Percentiles rank a stretch among this genome's conserved stretches.
Evolutionary conservation across 2,329 filamentous ascomycete genomes (phyloP).

Genomic region (Chlorencoelia australis): DNA sequence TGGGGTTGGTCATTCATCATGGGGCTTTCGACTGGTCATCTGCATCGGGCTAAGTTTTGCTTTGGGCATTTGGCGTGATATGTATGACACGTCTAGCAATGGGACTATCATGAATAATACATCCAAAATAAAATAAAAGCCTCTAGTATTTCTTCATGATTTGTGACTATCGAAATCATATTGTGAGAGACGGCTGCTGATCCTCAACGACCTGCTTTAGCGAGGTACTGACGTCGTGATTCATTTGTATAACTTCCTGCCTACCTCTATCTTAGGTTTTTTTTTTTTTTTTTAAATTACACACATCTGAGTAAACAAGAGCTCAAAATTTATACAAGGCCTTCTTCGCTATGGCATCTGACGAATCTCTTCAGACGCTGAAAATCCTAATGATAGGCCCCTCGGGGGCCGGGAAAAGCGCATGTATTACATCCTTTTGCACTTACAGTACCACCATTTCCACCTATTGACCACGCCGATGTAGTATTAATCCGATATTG

Average conservation of each 20-base stretch:
- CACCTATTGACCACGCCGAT: no score
- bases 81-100: slow-evolving; percentile 25
- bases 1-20: no score
- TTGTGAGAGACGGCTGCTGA: no score
- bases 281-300: not conserved
- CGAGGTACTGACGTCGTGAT: slow-evolving; percentile 12
- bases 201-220: no score
- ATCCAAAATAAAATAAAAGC: slow-evolving; percentile 17
- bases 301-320: not conserved
- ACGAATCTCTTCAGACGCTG: slow-evolving; percentile 38
- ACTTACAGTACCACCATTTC: no score
- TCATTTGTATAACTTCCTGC: slow-evolving; percentile 1
- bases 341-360: slow-evolving; percentile 31
- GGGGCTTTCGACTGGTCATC: slow-evolving; percentile 26
- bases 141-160: no score
- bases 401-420: slow-evolving; percentile 45
- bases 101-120: slow-evolving; percentile 24
- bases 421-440: slow-evolving; percentile 26
- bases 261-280: not conserved
- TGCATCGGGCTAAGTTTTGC: slow-evolving; percentile 27
- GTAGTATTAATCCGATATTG: slow-evolving; percentile 44
- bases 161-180: no score
- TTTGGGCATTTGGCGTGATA: slow-evolving; percentile 28
- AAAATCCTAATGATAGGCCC: slow-evolving; percentile 47
- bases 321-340: not conserved